These are phyloP conservation scores for Mycogone perniciosa DNA, from an alignment of 2,329 filamentous ascomycete species.

Conservation along the genomic window DNA sequence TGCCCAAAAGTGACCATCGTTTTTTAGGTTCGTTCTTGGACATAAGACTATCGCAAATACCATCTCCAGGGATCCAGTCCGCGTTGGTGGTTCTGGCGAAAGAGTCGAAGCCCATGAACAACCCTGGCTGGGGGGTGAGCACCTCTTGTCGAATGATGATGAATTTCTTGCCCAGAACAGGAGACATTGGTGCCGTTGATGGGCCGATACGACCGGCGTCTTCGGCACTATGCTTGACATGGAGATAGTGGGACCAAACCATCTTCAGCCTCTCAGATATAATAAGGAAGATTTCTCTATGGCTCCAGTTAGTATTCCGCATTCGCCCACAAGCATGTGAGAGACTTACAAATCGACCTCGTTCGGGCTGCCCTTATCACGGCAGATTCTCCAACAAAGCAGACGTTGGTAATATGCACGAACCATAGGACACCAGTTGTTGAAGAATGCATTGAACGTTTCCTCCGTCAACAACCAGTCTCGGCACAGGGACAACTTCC, in stretches of 20 bases:
- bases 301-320: conserved; percentile 19
- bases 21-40: conserved; percentile 45
- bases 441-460: conserved; percentile 76
- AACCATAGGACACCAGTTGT: conserved; percentile 94
- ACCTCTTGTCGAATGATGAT: conserved; percentile 81
- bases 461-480: conserved; percentile 69
- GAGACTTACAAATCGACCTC: conserved; percentile 59
- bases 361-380: conserved; percentile 62
- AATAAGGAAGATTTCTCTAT: conserved; percentile 61
- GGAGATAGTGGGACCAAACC: conserved; percentile 74
- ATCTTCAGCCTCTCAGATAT: conserved; percentile 63
- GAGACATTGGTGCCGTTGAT: conserved; percentile 75
- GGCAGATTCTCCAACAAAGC: conserved; percentile 80
- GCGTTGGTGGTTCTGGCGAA: conserved; percentile 27
- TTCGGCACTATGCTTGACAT: conserved; percentile 63
- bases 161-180: conserved; percentile 77
- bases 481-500: conserved; percentile 65
- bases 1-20: conserved; percentile 58
- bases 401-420: conserved; percentile 87
- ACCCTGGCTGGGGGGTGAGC: conserved; percentile 39
- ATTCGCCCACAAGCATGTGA: background rate
- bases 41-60: conserved; percentile 21
- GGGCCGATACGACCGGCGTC: conserved; percentile 48
- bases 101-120: conserved; percentile 46
- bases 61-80: conserved; percentile 19